Conservation (phyloP, 495 filamentous ascomycete genomes). For the Neurospora hispaniola region DNA sequence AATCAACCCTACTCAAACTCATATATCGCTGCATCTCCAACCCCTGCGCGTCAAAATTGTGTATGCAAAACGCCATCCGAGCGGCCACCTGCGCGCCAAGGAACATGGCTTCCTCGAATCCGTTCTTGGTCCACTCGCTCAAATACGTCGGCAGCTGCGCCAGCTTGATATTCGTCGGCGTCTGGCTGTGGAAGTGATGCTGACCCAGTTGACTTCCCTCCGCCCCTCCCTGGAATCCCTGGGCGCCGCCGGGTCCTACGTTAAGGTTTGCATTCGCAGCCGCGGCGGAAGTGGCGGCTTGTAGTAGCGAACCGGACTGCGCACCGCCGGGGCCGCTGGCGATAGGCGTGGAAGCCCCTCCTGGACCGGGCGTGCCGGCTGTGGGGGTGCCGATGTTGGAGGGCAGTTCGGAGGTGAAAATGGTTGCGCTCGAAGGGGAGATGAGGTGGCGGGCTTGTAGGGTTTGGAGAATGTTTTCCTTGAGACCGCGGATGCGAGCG, state of each 20-base stretch:
- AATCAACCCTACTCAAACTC: constrained; percentile 37
- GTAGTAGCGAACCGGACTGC: constrained; percentile 71
- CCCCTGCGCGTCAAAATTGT: constrained; percentile 33
- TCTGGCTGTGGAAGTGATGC: constrained; percentile 77
- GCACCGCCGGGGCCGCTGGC: constrained; percentile 49
- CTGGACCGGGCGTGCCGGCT: constrained; percentile 42
- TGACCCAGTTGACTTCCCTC: constrained; percentile 12
- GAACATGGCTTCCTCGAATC: constrained; percentile 69
- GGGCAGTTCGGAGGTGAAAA: constrained; percentile 92
- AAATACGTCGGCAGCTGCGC: constrained; percentile 78
- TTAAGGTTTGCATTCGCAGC: constrained; percentile 34
- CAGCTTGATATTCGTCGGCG: constrained; percentile 74
- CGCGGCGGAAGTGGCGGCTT: constrained; percentile 78
- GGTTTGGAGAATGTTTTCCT: constrained; percentile 71
- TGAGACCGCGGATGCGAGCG: constrained; percentile 72
- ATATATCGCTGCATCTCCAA: constrained; percentile 30
- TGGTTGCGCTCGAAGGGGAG: constrained; percentile 80
- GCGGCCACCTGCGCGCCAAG: constrained; percentile 71
- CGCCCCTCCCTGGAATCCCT: constrained; percentile 7
- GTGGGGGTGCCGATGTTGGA: constrained; percentile 81
- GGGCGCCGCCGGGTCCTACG: constrained; percentile 26
- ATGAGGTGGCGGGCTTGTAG: constrained; percentile 76
- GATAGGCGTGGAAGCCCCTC: constrained; percentile 64
- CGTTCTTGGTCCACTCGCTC: constrained; percentile 83
- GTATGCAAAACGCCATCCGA: constrained; percentile 55